phyloP scores from a whole-genome alignment of 176 grass and related monocot genomes.

The Hyparrhenia diplandra region DNA sequence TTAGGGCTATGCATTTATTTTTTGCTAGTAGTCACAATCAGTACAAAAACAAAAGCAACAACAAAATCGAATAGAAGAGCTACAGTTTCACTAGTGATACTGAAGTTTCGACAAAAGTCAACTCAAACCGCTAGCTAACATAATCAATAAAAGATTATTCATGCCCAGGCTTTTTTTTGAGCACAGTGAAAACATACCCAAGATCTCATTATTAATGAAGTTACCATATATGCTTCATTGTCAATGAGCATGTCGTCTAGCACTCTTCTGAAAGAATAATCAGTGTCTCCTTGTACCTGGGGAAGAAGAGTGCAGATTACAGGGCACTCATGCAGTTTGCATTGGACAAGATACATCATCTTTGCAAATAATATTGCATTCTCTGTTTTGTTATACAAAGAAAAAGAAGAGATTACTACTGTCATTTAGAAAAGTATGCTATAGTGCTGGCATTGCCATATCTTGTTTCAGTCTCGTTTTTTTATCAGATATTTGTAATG shows the following conservation, averaged over 20 bases:
- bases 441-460: not conserved
- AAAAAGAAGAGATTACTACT: not conserved
- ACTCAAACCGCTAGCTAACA: not conserved
- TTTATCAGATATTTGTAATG: not conserved
- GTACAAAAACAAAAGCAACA: not conserved
- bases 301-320: too few species aligned
- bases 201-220: too few species aligned
- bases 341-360: too few species aligned
- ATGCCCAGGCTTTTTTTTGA: too few species aligned
- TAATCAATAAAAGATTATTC: not conserved
- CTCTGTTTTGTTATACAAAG: too few species aligned
- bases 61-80: slow-evolving; percentile 6
- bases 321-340: too few species aligned
- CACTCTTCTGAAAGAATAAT: too few species aligned
- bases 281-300: too few species aligned
- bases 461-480: not conserved
- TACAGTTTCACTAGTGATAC: not conserved
- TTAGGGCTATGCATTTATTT: not conserved
- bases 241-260: too few species aligned
- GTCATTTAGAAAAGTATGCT: not conserved
- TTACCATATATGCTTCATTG: too few species aligned
- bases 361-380: not conserved
- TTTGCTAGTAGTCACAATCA: not conserved
- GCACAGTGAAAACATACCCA: too few species aligned
- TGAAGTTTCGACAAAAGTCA: not conserved